Conservation (phyloP, 2,329 filamentous ascomycete species). For the Parascedosporium putredinis region DNA sequence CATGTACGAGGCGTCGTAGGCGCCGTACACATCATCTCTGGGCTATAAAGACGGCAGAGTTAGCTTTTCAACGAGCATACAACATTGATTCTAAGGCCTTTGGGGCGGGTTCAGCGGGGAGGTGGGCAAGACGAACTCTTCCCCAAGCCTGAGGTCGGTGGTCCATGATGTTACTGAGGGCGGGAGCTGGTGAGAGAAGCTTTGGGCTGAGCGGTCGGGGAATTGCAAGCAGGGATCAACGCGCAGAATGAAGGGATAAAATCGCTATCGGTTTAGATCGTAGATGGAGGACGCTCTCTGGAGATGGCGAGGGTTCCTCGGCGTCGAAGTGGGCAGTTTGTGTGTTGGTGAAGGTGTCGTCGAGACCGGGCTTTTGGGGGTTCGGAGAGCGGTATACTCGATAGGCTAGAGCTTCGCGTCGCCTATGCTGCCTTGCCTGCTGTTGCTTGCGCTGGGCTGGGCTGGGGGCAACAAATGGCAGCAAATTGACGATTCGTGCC, state of each 20-base stretch:
- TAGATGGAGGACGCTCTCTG: background rate
- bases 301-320: background rate
- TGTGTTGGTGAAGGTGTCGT: constrained; percentile 1
- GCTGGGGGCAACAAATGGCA: background rate
- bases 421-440: constrained; percentile 7
- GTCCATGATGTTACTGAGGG: constrained; percentile 40
- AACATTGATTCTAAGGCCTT: too few relatives aligned
- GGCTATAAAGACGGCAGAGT: constrained; percentile 47
- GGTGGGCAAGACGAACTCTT: constrained; percentile 41
- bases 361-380: background rate
- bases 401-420: constrained; percentile 7
- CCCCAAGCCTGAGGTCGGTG: constrained; percentile 65
- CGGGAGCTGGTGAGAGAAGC: background rate
- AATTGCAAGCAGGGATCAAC: background rate
- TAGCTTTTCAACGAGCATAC: too few relatives aligned
- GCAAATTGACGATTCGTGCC: constrained; percentile 1
- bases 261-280: background rate
- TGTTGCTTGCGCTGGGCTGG: background rate
- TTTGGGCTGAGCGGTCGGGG: background rate
- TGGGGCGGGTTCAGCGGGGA: too few relatives aligned
- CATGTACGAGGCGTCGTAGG: constrained; percentile 83
- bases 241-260: background rate
- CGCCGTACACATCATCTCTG: constrained; percentile 91
- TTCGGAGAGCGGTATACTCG: background rate
- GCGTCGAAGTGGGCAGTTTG: background rate